phyloP scores from a whole-genome alignment of 768 basidiomycete species.

The Kwoniella botswanensis region DNA sequence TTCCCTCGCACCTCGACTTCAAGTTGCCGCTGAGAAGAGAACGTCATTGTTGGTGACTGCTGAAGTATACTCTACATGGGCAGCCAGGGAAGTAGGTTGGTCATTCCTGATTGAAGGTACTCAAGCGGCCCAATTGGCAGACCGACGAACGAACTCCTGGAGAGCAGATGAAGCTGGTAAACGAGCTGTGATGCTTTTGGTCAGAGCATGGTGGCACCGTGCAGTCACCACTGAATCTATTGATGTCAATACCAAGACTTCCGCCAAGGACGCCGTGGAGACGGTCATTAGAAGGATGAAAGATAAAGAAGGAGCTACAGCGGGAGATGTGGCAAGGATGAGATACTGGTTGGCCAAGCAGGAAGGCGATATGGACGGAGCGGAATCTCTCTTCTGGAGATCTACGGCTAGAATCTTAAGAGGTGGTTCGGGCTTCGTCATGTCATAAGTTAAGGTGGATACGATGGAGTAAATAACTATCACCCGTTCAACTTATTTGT shows the following conservation, averaged over 20 bases:
- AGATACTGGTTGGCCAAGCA: constrained; percentile 39
- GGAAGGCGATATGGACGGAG: constrained; percentile 55
- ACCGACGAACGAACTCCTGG: constrained; percentile 50
- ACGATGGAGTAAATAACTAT: background rate
- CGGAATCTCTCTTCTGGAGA: constrained; percentile 56
- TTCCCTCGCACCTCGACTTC: constrained; percentile 44
- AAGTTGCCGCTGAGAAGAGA: constrained; percentile 48
- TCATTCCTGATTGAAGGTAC: constrained; percentile 56
- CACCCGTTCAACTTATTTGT: background rate
- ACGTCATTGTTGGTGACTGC: constrained; percentile 52
- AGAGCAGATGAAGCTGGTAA: constrained; percentile 53
- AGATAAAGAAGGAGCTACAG: constrained; percentile 48
- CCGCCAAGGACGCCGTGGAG: constrained; percentile 56
- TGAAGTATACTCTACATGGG: constrained; percentile 58
- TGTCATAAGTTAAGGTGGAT: constrained; percentile 23
- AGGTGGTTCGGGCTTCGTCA: constrained; percentile 50
- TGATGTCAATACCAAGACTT: constrained; percentile 53
- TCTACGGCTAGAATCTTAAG: constrained; percentile 50
- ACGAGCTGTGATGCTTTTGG: constrained; percentile 51
- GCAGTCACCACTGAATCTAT: constrained; percentile 53
- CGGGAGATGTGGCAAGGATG: constrained; percentile 54
- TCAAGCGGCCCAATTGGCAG: constrained; percentile 43
- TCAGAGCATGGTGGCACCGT: constrained; percentile 55
- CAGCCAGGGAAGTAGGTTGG: constrained; percentile 58
- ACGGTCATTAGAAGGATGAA: constrained; percentile 51